A percentile compares a stretch with the other conserved stretches of the same genome.
phyloP scores from a whole-genome alignment of 2,329 filamentous ascomycete genomes.

The Phyllachora maydis region DNA sequence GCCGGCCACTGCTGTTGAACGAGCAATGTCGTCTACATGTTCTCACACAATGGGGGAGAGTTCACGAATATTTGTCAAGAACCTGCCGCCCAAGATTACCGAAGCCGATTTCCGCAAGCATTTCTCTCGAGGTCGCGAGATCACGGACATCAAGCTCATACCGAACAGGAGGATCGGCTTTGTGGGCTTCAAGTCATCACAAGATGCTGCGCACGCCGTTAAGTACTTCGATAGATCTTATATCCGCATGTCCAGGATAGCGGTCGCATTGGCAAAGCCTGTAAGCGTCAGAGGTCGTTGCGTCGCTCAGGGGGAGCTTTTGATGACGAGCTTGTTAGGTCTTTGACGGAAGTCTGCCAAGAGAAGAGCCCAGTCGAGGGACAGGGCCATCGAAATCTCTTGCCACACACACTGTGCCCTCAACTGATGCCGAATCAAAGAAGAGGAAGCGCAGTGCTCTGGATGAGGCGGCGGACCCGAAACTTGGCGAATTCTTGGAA shows the following conservation, averaged over 20 bases:
- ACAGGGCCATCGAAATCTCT: no score
- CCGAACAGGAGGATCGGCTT: constrained; percentile 83
- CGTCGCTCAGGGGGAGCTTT: no score
- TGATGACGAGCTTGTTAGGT: no score
- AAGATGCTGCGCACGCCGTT: constrained; percentile 65
- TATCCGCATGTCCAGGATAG: constrained; percentile 88
- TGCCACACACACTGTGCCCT: not conserved
- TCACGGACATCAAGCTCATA: constrained; percentile 88
- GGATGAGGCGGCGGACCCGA: constrained; percentile 49
- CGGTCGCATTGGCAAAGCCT: constrained; percentile 70
- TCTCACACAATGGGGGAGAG: constrained; percentile 17
- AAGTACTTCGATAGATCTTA: constrained; percentile 93
- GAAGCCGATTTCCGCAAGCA: constrained; percentile 78
- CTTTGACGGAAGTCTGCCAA: no score
- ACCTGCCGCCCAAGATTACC: constrained; percentile 67
- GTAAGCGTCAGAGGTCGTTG: constrained; percentile 35
- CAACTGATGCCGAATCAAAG: constrained; percentile 13
- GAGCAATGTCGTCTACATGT: no score
- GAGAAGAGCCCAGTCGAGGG: no score
- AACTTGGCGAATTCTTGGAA: constrained; percentile 69
- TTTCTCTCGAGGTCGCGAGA: constrained; percentile 51
- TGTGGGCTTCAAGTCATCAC: constrained; percentile 71
- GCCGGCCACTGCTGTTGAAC: no score
- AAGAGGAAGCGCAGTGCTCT: constrained; percentile 47
- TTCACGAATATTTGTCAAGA: constrained; percentile 61